Evolutionary conservation across 257 asterid genomes (phyloP).

Genomic region (Gentiana straminea): DNA sequence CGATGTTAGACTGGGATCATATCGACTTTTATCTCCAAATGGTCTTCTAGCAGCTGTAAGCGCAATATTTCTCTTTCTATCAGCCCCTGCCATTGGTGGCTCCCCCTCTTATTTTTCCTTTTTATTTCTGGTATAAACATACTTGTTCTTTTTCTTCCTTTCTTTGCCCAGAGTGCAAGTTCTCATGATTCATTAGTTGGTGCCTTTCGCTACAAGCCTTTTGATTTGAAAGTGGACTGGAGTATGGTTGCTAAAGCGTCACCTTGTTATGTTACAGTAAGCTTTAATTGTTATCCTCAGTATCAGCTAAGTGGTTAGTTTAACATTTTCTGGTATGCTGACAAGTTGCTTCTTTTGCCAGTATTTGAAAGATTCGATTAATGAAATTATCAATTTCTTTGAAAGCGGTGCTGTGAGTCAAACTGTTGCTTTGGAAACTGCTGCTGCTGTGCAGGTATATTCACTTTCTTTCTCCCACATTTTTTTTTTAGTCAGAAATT

Average conservation of each 20-base stretch:
- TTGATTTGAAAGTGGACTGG: slow-evolving; percentile 81
- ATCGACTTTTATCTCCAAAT: slow-evolving; percentile 75
- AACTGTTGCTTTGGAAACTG: slow-evolving; percentile 87
- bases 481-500: no score
- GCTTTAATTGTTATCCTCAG: slow-evolving; percentile 16
- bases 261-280: slow-evolving; percentile 91
- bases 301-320: slow-evolving; percentile 1
- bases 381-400: slow-evolving; percentile 67
- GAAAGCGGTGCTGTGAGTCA: slow-evolving; percentile 81
- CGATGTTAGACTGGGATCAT: slow-evolving; percentile 81
- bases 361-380: slow-evolving; percentile 88
- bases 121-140: not conserved
- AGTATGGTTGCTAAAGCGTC: slow-evolving; percentile 91
- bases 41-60: slow-evolving; percentile 91
- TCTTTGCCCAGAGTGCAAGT: slow-evolving; percentile 65
- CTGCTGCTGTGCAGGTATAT: slow-evolving; percentile 93
- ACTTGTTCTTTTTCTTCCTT: not conserved
- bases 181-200: slow-evolving; percentile 69
- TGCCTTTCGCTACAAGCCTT: slow-evolving; percentile 83
- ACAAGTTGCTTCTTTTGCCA: slow-evolving; percentile 24
- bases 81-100: no score
- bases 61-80: slow-evolving; percentile 6
- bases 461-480: slow-evolving; percentile 9
- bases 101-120: not conserved
- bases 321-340: not conserved